Conservation (phyloP, 1,139 yeast species). For the Saccharomycopsis crataegensis region DNA sequence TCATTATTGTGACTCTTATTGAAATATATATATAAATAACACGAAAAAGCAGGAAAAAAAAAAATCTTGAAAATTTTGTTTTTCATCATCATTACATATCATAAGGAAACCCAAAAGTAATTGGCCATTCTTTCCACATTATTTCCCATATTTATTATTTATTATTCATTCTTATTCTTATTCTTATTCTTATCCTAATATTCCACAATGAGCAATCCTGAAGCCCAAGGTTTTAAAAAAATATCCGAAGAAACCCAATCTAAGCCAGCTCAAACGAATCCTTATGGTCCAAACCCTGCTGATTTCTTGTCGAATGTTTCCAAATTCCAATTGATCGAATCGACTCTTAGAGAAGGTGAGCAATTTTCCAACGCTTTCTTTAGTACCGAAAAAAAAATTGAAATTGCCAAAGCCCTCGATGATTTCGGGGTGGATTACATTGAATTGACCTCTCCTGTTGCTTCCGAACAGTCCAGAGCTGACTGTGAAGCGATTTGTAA, state of each 20-base stretch:
- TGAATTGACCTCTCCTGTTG: slow-evolving; percentile 96
- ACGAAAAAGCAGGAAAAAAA: background rate
- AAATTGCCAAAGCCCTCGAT: slow-evolving; percentile 94
- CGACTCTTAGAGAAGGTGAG: slow-evolving; percentile 96
- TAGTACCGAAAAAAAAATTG: slow-evolving; percentile 91
- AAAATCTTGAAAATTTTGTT: background rate
- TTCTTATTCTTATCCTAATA: background rate
- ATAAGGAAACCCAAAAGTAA: background rate
- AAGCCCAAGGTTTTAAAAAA: slow-evolving; percentile 35
- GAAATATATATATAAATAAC: too few relatives aligned
- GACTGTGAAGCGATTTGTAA: slow-evolving; percentile 99
- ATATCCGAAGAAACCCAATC: slow-evolving; percentile 39
- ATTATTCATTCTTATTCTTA: background rate
- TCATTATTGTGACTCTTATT: too few relatives aligned
- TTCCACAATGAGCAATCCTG: slow-evolving; percentile 11
- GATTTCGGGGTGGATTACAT: slow-evolving; percentile 98
- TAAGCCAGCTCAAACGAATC: slow-evolving; percentile 40
- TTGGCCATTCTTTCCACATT: background rate
- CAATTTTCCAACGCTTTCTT: slow-evolving; percentile 98
- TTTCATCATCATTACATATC: background rate
- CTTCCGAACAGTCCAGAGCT: slow-evolving; percentile 83
- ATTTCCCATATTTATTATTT: background rate
- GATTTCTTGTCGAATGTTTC: slow-evolving; percentile 87
- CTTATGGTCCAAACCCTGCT: slow-evolving; percentile 93
- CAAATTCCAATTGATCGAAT: slow-evolving; percentile 86